Conservation (phyloP, 2,329 filamentous ascomycete genomes). For the Xylariaceae sp. region DNA sequence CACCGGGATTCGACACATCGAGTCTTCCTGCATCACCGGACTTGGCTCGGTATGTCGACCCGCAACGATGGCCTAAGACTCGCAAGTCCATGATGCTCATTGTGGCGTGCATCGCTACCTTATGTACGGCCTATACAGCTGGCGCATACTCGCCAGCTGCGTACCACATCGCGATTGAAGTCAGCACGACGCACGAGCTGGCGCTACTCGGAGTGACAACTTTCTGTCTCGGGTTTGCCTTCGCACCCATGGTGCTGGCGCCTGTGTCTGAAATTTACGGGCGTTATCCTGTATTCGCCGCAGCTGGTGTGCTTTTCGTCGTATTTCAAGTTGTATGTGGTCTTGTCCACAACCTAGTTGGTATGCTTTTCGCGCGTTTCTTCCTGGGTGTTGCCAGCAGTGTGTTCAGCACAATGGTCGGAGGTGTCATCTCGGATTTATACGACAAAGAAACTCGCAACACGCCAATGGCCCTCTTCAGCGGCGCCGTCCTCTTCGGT, state of each 20-base stretch:
- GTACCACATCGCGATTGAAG: constrained; percentile 60
- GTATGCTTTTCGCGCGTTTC: constrained; percentile 73
- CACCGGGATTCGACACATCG: constrained; percentile 9
- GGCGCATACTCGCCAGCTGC: constrained; percentile 74
- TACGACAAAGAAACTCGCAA: constrained; percentile 77
- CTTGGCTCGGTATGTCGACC: constrained; percentile 63
- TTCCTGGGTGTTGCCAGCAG: constrained; percentile 73
- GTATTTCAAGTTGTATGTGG: constrained; percentile 69
- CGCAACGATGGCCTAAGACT: constrained; percentile 66
- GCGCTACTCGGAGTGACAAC: constrained; percentile 73
- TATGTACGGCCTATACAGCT: constrained; percentile 74
- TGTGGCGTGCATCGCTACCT: constrained; percentile 72
- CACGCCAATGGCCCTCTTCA: constrained; percentile 85
- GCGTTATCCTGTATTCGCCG: constrained; percentile 75
- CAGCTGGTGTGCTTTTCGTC: constrained; percentile 68
- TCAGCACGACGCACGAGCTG: constrained; percentile 61
- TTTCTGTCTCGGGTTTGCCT: constrained; percentile 76
- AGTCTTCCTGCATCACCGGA: constrained; percentile 32
- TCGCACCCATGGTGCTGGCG: constrained; percentile 83
- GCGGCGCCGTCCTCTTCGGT: constrained; percentile 71
- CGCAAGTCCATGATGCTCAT: constrained; percentile 69
- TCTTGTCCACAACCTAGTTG: constrained; percentile 63
- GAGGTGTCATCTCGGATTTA: constrained; percentile 85
- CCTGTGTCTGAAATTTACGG: constrained; percentile 88
- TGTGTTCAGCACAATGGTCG: constrained; percentile 82